A percentile compares a stretch with the other conserved stretches of the same genome.
phyloP scores from a whole-genome alignment of 1,139 yeast species.

The Protomyces gravidus region DNA sequence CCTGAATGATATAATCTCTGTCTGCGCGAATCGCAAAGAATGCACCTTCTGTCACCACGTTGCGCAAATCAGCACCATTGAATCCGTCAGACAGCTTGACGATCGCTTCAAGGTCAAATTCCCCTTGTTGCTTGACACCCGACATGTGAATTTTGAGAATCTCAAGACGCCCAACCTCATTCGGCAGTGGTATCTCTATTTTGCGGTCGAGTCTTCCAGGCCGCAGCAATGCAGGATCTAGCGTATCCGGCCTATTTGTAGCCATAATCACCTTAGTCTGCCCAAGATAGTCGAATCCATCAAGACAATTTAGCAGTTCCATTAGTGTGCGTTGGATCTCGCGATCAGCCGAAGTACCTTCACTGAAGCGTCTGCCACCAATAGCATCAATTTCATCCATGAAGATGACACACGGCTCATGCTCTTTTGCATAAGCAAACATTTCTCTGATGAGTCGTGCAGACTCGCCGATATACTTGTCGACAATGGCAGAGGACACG shows the following conservation, averaged over 20 bases:
- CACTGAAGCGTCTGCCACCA: constrained; percentile 97
- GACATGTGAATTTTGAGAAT: constrained; percentile 91
- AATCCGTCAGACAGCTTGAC: constrained; percentile 98
- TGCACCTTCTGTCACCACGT: constrained; percentile 98
- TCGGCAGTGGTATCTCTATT: constrained; percentile 93
- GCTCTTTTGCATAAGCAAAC: constrained; percentile 98
- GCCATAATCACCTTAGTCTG: constrained; percentile 99
- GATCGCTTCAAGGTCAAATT: constrained; percentile 93
- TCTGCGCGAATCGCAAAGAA: constrained; percentile 97
- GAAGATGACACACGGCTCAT: constrained; percentile 96
- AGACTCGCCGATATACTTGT: constrained; percentile 96
- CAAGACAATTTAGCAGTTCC: constrained; percentile 98
- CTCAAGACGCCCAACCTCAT: constrained; percentile 92
- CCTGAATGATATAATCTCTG: constrained; percentile 87
- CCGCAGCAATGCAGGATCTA: constrained; percentile 97
- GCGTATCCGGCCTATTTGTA: constrained; percentile 95
- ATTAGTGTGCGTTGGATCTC: constrained; percentile 97
- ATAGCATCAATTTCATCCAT: constrained; percentile 99
- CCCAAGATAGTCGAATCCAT: constrained; percentile 95
- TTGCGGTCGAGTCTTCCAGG: constrained; percentile 98
- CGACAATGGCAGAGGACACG: constrained; percentile 97
- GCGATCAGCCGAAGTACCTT: constrained; percentile 98
- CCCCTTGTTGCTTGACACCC: constrained; percentile 85
- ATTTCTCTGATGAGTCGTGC: constrained; percentile 96
- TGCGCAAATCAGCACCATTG: constrained; percentile 98